Conservation (phyloP, 129 eudicot genomes). For the Chrysanthemum makinoi region DNA sequence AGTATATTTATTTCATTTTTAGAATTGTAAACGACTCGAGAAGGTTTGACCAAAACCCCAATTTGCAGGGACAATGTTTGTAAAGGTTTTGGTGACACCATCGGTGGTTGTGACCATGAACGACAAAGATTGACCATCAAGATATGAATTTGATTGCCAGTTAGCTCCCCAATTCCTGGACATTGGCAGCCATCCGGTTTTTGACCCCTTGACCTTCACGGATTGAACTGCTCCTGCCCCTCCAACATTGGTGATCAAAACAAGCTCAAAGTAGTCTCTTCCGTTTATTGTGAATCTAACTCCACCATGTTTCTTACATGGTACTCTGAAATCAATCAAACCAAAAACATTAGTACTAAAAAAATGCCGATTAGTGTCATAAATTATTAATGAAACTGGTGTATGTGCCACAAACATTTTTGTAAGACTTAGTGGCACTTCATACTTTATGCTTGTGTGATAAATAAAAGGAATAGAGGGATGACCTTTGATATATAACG, state of each 20-base stretch:
- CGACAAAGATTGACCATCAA: slow-evolving; percentile 74
- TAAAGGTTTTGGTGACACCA: slow-evolving; percentile 58
- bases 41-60: slow-evolving; percentile 82
- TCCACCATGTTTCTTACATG: slow-evolving; percentile 77
- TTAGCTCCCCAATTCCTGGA: slow-evolving; percentile 93
- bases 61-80: slow-evolving; percentile 50
- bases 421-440: too few species aligned
- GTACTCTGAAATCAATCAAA: slow-evolving; percentile 53
- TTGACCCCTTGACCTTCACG: slow-evolving; percentile 63
- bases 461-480: neutral
- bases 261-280: slow-evolving; percentile 75
- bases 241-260: slow-evolving; percentile 62
- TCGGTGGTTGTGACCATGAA: slow-evolving; percentile 77
- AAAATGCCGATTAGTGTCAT: too few species aligned
- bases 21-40: slow-evolving; percentile 54
- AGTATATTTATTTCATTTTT: neutral
- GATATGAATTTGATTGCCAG: slow-evolving; percentile 74
- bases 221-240: slow-evolving; percentile 71
- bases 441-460: too few species aligned
- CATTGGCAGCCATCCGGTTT: slow-evolving; percentile 59
- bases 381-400: too few species aligned
- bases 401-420: too few species aligned
- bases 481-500: slow-evolving; percentile 62
- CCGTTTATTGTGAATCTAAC: slow-evolving; percentile 84
- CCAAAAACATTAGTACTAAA: neutral